Percentiles rank a stretch among this genome's conserved stretches.
These are phyloP conservation scores for Leucocoprinus leucothites DNA, from an alignment of 768 basidiomycete genomes.

Conservation along the genomic window DNA sequence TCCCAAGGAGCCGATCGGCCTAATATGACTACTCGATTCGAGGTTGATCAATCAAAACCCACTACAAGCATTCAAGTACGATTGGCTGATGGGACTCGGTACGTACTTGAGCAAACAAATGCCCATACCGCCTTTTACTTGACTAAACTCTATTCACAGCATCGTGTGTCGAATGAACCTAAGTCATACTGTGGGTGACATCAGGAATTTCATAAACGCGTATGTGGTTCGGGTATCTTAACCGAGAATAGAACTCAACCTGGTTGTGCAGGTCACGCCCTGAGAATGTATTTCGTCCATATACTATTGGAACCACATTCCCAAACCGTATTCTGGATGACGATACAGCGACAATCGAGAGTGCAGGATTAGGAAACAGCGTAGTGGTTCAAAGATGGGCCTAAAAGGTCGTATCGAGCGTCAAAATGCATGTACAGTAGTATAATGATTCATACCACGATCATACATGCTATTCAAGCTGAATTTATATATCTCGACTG, in stretches of 20 bases:
- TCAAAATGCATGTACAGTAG: not conserved
- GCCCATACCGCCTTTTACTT: too few species aligned
- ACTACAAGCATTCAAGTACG: slow-evolving; percentile 90
- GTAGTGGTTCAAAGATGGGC: slow-evolving; percentile 84
- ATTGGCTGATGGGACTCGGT: slow-evolving; percentile 89
- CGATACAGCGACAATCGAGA: slow-evolving; percentile 60
- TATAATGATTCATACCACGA: not conserved
- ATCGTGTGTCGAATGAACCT: slow-evolving; percentile 87
- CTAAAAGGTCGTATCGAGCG: too few species aligned
- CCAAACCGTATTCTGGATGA: slow-evolving; percentile 74
- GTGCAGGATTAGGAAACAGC: slow-evolving; percentile 72
- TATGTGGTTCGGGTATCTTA: slow-evolving; percentile 38
- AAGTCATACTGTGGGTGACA: slow-evolving; percentile 83
- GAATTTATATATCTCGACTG: too few species aligned
- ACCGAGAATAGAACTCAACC: not conserved
- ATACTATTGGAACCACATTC: slow-evolving; percentile 87
- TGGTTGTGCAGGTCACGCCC: slow-evolving; percentile 58
- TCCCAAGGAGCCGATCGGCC: slow-evolving; percentile 25
- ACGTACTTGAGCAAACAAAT: too few species aligned
- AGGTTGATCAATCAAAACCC: slow-evolving; percentile 79
- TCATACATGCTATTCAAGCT: too few species aligned
- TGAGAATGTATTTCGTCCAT: slow-evolving; percentile 56
- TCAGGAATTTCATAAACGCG: slow-evolving; percentile 89
- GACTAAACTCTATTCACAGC: too few species aligned
- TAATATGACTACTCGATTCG: slow-evolving; percentile 54